Percentiles rank a stretch among this genome's conserved stretches.
These are phyloP conservation scores for Artemisia annua DNA, from an alignment of 129 eudicot species.

Conservation along the genomic window DNA sequence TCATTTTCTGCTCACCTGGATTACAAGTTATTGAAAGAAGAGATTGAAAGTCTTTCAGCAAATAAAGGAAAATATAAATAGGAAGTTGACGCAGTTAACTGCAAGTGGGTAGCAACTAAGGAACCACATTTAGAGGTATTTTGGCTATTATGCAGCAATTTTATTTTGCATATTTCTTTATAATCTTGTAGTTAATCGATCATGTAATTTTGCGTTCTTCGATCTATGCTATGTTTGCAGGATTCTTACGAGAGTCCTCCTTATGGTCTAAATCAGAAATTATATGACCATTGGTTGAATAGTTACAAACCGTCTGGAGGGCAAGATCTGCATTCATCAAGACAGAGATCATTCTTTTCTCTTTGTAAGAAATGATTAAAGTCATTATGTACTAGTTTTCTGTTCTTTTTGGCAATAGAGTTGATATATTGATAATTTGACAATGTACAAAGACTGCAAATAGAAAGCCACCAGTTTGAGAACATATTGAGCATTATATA, in stretches of 20 bases:
- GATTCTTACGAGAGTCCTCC: conserved; percentile 37
- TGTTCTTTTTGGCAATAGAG: too few species aligned
- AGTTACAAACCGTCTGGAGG: conserved; percentile 60
- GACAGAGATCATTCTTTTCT: conserved; percentile 70
- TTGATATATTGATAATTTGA: background rate
- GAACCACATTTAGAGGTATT: conserved; percentile 52
- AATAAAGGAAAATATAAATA: too few species aligned
- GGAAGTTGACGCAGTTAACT: conserved; percentile 63
- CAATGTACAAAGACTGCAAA: too few species aligned
- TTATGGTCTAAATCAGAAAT: conserved; percentile 66
- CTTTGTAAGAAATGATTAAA: conserved; percentile 59
- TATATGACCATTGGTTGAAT: conserved; percentile 82
- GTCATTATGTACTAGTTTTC: background rate
- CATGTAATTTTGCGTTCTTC: background rate
- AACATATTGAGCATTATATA: too few species aligned
- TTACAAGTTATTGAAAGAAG: conserved; percentile 47
- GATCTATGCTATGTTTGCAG: conserved; percentile 37
- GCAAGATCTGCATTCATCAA: conserved; percentile 70
- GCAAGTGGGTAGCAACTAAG: conserved; percentile 80
- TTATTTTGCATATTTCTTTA: background rate
- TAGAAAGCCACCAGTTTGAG: too few species aligned
- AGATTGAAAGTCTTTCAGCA: conserved; percentile 44
- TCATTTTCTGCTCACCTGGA: conserved; percentile 60
- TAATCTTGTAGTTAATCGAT: background rate
- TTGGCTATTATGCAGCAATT: conserved; percentile 2